Base-by-base conservation (phyloP, 1,139 yeast genomes). In the Yamadazyma diospyri region DNA sequence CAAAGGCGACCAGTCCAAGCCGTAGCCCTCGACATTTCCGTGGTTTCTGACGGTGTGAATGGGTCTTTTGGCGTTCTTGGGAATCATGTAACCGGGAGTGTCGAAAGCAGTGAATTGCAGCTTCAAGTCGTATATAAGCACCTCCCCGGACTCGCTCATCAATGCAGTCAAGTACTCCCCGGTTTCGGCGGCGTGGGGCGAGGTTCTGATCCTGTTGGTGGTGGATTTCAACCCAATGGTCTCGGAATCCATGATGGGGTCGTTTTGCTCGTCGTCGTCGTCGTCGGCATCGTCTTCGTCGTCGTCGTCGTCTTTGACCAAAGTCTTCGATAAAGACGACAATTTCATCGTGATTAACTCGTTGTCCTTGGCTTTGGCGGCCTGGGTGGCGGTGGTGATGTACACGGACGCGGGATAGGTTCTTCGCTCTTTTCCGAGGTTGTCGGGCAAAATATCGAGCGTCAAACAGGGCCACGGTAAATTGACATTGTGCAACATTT, bases 401-500 rank as follows among this genome's bases (percentile, higher is more conserved):
- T 85, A 85, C 47, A 88, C 69, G 4, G 94, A 74, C 26, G 94
- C 96, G 5, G 99, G 99, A 53, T 79, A 92, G 27, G 73, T 74
- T 61, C 95, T 76, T 66, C 98, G 80, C 59, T 88, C 97, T 36
- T 75, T 70, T 7, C 98, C 99, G 36, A 87, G 69, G 34, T 69
- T 65, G 56, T 92, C 99, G 9, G 95, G 95, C 36, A 94, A 63
- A 24, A 92, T 65, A 53, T 92, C 98, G 42, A 94, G 70, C 2
- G 97, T 86, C 52, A 92, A 67, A 61, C 97, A 88, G 14, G 99
- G 97, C 97, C 98, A 92, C 50, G 95, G 95, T 57, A 92, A 68
- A 55, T 85, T 86, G 41, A 92, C 86, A 51, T 86, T 86, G 61
- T 92, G 99, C 39, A 92, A 69, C 97, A 92, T 89, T 51, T 92